Evolutionary conservation across 345 rosid genomes (phyloP).

Genomic region (Eucalyptus sp.): DNA sequence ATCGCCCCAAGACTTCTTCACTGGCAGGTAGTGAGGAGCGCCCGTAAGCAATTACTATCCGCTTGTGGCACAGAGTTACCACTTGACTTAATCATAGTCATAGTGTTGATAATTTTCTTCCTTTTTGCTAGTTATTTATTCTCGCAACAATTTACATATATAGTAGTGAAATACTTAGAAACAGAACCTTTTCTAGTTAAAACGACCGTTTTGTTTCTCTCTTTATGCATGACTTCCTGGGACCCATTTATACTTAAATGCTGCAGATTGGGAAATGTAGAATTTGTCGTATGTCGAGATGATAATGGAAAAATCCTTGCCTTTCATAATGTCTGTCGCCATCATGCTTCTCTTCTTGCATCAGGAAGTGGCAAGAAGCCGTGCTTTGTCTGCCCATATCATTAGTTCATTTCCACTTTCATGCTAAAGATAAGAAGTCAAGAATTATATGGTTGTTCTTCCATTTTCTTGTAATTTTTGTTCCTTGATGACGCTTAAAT

Average conservation of each 20-base stretch:
- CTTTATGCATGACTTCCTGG: background rate
- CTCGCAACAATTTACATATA: background rate
- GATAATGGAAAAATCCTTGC: conserved; percentile 50
- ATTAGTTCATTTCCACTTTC: conserved; percentile 14
- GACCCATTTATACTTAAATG: background rate
- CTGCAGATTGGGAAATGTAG: conserved; percentile 61
- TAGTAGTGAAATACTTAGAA: background rate
- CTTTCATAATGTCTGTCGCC: conserved; percentile 87
- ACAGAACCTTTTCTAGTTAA: background rate
- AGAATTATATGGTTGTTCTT: background rate
- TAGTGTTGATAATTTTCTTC: background rate
- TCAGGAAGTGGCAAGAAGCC: conserved; percentile 60
- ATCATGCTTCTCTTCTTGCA: conserved; percentile 79
- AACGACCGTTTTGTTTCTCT: background rate
- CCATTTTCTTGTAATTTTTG: background rate
- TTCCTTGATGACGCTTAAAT: background rate
- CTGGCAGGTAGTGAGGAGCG: conserved; percentile 47
- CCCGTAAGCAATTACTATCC: background rate
- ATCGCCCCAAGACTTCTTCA: conserved; percentile 52
- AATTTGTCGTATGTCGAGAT: conserved; percentile 68
- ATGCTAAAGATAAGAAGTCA: background rate
- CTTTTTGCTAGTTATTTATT: background rate
- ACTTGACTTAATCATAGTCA: background rate
- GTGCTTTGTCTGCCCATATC: conserved; percentile 85
- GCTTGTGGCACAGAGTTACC: background rate